These are phyloP conservation scores for Arthrobotrys conoides DNA, from an alignment of 2,329 filamentous ascomycete genomes.

Conservation along the genomic window DNA sequence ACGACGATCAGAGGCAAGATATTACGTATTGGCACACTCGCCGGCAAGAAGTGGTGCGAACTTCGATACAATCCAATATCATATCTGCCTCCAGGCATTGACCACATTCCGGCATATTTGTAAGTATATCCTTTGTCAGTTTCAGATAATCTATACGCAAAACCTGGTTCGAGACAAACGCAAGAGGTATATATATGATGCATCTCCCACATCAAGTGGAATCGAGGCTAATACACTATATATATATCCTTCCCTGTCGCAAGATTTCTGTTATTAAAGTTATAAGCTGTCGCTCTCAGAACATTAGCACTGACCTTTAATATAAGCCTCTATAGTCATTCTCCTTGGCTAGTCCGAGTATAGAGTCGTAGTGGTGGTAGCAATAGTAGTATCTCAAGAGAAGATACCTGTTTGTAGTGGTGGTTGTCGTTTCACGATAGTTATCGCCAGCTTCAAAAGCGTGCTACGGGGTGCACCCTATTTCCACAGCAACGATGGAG, in stretches of 20 bases:
- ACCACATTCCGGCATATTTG: not conserved
- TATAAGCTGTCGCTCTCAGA: not conserved
- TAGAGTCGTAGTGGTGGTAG: too few species aligned
- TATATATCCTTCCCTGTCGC: not conserved
- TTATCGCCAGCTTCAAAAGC: constrained; percentile 21
- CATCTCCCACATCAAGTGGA: too few species aligned
- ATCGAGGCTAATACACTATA: too few species aligned
- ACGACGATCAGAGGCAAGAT: not conserved
- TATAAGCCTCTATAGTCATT: not conserved
- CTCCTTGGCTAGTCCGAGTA: not conserved
- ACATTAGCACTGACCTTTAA: not conserved
- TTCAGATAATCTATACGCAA: too few species aligned
- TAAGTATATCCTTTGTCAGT: not conserved
- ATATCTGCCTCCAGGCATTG: not conserved
- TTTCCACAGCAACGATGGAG: constrained; percentile 14
- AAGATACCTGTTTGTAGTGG: not conserved
- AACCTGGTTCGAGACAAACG: too few species aligned
- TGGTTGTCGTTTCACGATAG: not conserved
- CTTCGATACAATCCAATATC: not conserved
- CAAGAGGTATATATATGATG: not conserved
- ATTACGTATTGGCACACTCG: not conserved
- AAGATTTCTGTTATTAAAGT: not conserved
- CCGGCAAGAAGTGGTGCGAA: not conserved
- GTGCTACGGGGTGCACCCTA: constrained; percentile 11
- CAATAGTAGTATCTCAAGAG: not conserved